Evolutionary conservation across 768 basidiomycete species (phyloP).

Genomic region (Leccinum uliginosum): DNA sequence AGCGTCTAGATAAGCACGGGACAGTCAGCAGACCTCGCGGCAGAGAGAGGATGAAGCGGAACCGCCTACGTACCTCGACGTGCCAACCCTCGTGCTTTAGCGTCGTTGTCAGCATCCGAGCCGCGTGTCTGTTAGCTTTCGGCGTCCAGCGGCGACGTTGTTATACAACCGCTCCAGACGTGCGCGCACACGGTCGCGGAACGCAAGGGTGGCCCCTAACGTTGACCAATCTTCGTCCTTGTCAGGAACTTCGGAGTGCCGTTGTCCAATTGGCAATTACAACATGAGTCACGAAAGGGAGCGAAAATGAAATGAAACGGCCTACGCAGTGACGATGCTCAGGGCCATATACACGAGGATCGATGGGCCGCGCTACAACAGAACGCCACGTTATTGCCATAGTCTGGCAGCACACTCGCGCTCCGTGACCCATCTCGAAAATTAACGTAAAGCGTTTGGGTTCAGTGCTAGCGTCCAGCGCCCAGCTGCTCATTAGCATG

Average conservation of each 20-base stretch:
- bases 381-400: background rate
- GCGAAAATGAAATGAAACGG: conserved; percentile 1
- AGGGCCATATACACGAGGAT: conserved; percentile 90
- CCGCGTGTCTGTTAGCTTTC: conserved; percentile 57
- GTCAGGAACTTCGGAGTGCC: conserved; percentile 83
- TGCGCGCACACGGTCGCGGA: conserved; percentile 73
- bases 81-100: conserved; percentile 90
- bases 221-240: conserved; percentile 86
- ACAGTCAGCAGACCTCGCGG: background rate
- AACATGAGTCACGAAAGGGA: too few species aligned
- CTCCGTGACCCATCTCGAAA: conserved; percentile 51
- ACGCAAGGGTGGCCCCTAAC: conserved; percentile 62
- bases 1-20: conserved; percentile 51
- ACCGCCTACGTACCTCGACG: conserved; percentile 54
- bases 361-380: conserved; percentile 72
- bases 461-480: conserved; percentile 67
- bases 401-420: background rate
- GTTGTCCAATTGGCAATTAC: conserved; percentile 43
- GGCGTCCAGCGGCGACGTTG: conserved; percentile 49
- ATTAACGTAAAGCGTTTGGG: conserved; percentile 67
- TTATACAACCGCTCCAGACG: conserved; percentile 63
- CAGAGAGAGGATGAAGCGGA: too few species aligned
- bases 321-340: conserved; percentile 78
- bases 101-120: conserved; percentile 78
- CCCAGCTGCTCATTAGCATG: conserved; percentile 73